phyloP scores from a whole-genome alignment of 306 rosid genomes.

The Prosopis cineraria region DNA sequence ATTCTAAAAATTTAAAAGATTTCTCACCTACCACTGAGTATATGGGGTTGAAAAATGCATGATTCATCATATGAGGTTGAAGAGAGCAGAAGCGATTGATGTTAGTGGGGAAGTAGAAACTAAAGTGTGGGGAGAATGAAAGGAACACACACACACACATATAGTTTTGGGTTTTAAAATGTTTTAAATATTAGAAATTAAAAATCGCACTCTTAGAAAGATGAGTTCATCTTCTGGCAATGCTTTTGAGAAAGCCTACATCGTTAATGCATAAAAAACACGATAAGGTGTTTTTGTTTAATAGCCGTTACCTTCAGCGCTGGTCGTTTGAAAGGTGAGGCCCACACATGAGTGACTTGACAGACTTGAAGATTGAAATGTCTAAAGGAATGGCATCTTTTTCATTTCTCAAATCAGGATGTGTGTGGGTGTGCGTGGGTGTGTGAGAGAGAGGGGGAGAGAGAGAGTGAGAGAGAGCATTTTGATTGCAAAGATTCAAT shows the following conservation, averaged over 20 bases:
- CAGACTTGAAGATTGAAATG: slow-evolving; percentile 76
- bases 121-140: no score
- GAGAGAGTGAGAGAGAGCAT: slow-evolving; percentile 3
- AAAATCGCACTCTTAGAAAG: slow-evolving; percentile 82
- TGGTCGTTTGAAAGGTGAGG: slow-evolving; percentile 80
- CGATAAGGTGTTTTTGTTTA: slow-evolving; percentile 12
- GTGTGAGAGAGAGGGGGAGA: no score
- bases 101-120: no score
- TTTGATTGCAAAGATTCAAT: slow-evolving; percentile 24
- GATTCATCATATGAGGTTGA: no score
- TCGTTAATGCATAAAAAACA: slow-evolving; percentile 22
- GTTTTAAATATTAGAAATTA: no score
- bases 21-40: no score
- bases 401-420: slow-evolving; percentile 58
- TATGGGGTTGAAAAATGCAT: no score
- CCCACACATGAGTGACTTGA: slow-evolving; percentile 73
- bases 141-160: no score
- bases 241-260: slow-evolving; percentile 89
- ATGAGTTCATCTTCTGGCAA: slow-evolving; percentile 77
- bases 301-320: slow-evolving; percentile 74
- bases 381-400: slow-evolving; percentile 68
- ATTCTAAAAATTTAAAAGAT: no score
- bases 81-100: no score
- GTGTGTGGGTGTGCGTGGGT: no score
- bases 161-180: no score